These are phyloP conservation scores for Colletotrichum sp. DNA, from an alignment of 2,329 filamentous ascomycete genomes.

Conservation along the genomic window DNA sequence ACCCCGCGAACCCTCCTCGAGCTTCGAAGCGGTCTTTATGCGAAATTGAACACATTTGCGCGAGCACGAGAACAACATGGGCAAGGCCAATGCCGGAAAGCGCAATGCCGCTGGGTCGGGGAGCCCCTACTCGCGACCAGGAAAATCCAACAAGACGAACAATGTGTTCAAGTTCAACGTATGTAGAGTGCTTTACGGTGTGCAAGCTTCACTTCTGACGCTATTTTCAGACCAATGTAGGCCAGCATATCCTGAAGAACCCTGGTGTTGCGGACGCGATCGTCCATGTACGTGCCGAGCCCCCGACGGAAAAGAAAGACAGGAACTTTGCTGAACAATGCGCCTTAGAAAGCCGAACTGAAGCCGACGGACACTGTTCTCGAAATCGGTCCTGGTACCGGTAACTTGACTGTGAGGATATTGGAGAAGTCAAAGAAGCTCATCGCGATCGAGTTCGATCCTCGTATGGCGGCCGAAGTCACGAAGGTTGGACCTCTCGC, in stretches of 20 bases:
- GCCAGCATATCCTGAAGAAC: conserved; percentile 88
- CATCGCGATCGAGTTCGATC: conserved; percentile 91
- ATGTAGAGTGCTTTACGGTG: conserved; percentile 62
- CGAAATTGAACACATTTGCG: neutral
- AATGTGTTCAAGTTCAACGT: conserved; percentile 96
- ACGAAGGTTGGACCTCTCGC: conserved; percentile 64
- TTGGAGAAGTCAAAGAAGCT: conserved; percentile 83
- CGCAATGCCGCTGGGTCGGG: conserved; percentile 48
- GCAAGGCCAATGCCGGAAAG: conserved; percentile 58
- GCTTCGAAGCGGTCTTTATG: neutral
- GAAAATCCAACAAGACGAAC: conserved; percentile 49
- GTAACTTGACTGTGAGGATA: conserved; percentile 88
- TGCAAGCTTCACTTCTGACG: neutral
- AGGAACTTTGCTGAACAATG: neutral
- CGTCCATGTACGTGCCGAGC: conserved; percentile 34
- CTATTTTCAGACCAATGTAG: conserved; percentile 12
- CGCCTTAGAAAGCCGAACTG: conserved; percentile 79
- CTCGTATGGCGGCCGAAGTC: conserved; percentile 94
- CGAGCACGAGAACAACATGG: conserved; percentile 43
- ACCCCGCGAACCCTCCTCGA: neutral
- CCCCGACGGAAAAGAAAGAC: neutral
- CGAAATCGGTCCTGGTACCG: conserved; percentile 90
- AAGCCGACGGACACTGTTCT: conserved; percentile 92
- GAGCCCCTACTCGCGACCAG: conserved; percentile 17
- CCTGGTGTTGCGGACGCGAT: conserved; percentile 81